Base-by-base conservation (phyloP, 371 early-diverging fungal genomes). In the Catenaria anguillulae region DNA sequence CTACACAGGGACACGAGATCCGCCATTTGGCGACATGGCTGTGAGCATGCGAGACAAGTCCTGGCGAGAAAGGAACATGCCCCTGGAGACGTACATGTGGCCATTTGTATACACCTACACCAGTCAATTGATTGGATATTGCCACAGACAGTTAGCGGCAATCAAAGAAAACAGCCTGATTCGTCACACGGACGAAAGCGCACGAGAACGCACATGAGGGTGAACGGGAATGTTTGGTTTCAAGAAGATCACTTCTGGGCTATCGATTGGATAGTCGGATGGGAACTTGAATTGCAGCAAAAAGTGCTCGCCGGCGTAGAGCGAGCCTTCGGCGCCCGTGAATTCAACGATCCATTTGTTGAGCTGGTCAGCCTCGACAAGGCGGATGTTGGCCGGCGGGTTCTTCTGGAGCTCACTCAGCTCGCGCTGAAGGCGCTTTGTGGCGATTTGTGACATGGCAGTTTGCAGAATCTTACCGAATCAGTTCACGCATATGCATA, bases 91-190 rank as follows among this genome's bases (percentile, higher is more conserved):
- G 52, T 29, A 50, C 52, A 92, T 91, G 66, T 92, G 92, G 29
- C 93, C 94, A 72, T 94, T 93, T 71, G 84, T 82, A 74, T 91
- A 90, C 54, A 90, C 76, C 81, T 87, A 37, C 37, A n/a, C n/a
- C n/a, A n/a, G 37, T 8, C 37, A 13, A 37, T 4, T 37, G 37
- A 4, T 4, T 8, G 37, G 37, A 8, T 4, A 37, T 4, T 37
- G 37, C 4, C 8, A 37, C 37, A 29, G 31, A 15, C 6, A 6
- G 34, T 43, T 12, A 29, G 33, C 23, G 12, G n/a, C 48, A 42
- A 36, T n/a, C 19, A 63, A 60, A 40, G 5, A 17, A 40, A 40
- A 5, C 40, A 40, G 17, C 10, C 5, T 40, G 17, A n/a, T n/a
- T n/a, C n/a, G n/a, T 10, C 5, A n/a, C 1, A 23, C 33, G 52